These are phyloP conservation scores for Quercus suber DNA, from an alignment of 306 rosid species.

Conservation along the genomic window DNA sequence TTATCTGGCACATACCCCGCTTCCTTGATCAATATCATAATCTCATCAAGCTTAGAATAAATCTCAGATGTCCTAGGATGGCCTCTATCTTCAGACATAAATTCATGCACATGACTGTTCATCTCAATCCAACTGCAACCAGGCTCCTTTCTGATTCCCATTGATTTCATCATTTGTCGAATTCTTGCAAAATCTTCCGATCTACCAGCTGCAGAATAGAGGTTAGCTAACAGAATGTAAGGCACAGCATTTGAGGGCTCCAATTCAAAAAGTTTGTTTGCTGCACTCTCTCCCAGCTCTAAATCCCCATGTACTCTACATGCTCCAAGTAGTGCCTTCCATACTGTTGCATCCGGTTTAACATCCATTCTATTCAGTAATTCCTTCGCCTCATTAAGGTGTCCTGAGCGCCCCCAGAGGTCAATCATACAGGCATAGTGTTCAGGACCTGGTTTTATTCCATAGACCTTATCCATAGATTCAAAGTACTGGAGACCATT, in stretches of 20 bases:
- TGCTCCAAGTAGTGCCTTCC: constrained; percentile 93
- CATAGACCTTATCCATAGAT: constrained; percentile 61
- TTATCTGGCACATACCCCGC: constrained; percentile 75
- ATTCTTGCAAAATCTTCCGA: constrained; percentile 73
- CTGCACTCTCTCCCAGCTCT: constrained; percentile 78
- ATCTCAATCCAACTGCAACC: constrained; percentile 85
- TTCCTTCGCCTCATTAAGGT: constrained; percentile 57
- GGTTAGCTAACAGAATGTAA: constrained; percentile 72
- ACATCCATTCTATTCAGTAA: constrained; percentile 62
- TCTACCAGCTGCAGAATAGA: constrained; percentile 66
- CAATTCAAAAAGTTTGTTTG: constrained; percentile 57
- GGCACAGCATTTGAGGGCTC: constrained; percentile 70
- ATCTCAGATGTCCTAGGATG: constrained; percentile 64
- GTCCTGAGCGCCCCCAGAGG: constrained; percentile 78
- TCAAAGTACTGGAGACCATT: constrained; percentile 55
- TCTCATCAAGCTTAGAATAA: constrained; percentile 63
- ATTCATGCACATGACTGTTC: constrained; percentile 58
- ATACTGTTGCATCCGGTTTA: constrained; percentile 77
- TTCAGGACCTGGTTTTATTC: constrained; percentile 74
- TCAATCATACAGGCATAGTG: constrained; percentile 95
- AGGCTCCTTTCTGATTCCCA: constrained; percentile 80
- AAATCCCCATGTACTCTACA: constrained; percentile 77
- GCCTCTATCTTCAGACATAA: constrained; percentile 80
- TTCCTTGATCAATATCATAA: constrained; percentile 57
- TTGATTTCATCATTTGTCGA: constrained; percentile 70